Percentiles rank a stretch among this genome's conserved stretches.
These are phyloP conservation scores for Pleurotus pulmonarius DNA, from an alignment of 768 basidiomycete species.

Conservation along the genomic window DNA sequence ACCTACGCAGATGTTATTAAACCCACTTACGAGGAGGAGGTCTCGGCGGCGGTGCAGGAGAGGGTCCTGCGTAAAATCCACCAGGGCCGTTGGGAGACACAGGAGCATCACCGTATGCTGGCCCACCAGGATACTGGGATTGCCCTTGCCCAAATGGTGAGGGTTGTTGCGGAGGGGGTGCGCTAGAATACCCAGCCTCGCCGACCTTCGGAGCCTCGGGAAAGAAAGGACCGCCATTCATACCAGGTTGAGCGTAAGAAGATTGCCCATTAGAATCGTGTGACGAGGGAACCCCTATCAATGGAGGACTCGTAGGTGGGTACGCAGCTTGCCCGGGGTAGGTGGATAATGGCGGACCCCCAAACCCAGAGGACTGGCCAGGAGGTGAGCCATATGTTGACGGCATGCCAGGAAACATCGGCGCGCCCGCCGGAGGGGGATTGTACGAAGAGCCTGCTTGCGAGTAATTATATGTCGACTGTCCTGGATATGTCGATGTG, in stretches of 20 bases:
- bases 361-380: not conserved
- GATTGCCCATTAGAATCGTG: not conserved
- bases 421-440: conserved; percentile 9
- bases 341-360: not conserved
- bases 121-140: not conserved
- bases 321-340: conserved; percentile 1
- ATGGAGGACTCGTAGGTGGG: not conserved
- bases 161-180: conserved; percentile 9
- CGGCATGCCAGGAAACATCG: not conserved
- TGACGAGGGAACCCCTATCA: not conserved
- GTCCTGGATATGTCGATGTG: no score
- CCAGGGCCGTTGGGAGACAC: no score
- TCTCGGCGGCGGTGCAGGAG: conserved; percentile 9
- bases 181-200: conserved; percentile 8
- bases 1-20: no score
- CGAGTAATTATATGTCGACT: not conserved
- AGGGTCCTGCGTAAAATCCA: no score
- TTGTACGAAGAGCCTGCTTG: conserved; percentile 14
- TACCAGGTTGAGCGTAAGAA: not conserved
- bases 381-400: conserved; percentile 2
- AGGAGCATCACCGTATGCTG: no score
- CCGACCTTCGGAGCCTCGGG: conserved; percentile 7
- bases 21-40: conserved; percentile 16
- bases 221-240: conserved; percentile 9
- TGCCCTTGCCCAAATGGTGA: not conserved